Conservation (phyloP, 1,139 yeast species). For the Blastobotrys elegans region DNA sequence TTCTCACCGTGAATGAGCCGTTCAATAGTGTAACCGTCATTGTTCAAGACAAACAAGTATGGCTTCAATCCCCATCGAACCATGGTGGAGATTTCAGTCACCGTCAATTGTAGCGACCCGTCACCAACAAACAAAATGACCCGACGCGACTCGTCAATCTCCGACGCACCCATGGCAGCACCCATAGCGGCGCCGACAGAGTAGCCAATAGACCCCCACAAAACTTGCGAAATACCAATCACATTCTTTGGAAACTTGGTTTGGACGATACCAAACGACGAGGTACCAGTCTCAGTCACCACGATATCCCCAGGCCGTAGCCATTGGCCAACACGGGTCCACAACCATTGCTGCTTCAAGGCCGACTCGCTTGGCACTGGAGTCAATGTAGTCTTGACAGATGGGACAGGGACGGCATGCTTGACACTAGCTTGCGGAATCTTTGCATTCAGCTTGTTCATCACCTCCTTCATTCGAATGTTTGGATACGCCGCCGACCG, state of each 20-base stretch:
- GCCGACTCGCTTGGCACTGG: slow-evolving; percentile 35
- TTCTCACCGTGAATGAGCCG: slow-evolving; percentile 78
- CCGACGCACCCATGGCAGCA: slow-evolving; percentile 80
- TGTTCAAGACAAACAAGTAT: slow-evolving; percentile 76
- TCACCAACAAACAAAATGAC: slow-evolving; percentile 83
- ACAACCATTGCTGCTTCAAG: slow-evolving; percentile 72
- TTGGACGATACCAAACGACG: slow-evolving; percentile 81
- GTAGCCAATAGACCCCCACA: slow-evolving; percentile 90
- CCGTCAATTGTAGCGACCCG: slow-evolving; percentile 85
- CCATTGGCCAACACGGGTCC: slow-evolving; percentile 74
- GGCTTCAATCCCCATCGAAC: slow-evolving; percentile 76
- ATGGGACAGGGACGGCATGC: slow-evolving; percentile 22
- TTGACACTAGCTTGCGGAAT: slow-evolving; percentile 17
- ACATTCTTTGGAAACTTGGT: slow-evolving; percentile 71
- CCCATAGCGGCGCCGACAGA: slow-evolving; percentile 83
- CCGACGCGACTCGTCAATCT: slow-evolving; percentile 62
- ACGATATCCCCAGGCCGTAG: slow-evolving; percentile 75
- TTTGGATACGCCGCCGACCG: slow-evolving; percentile 72
- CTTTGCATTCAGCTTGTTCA: slow-evolving; percentile 42
- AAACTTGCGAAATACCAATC: slow-evolving; percentile 77
- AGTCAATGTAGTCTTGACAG: slow-evolving; percentile 19
- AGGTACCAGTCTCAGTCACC: slow-evolving; percentile 84
- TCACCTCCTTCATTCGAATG: slow-evolving; percentile 68
- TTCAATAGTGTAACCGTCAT: slow-evolving; percentile 86
- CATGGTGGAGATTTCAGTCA: slow-evolving; percentile 82